Evolutionary conservation across 2,329 filamentous ascomycete genomes (phyloP).

Genomic region (Colletotrichum caudatum): DNA sequence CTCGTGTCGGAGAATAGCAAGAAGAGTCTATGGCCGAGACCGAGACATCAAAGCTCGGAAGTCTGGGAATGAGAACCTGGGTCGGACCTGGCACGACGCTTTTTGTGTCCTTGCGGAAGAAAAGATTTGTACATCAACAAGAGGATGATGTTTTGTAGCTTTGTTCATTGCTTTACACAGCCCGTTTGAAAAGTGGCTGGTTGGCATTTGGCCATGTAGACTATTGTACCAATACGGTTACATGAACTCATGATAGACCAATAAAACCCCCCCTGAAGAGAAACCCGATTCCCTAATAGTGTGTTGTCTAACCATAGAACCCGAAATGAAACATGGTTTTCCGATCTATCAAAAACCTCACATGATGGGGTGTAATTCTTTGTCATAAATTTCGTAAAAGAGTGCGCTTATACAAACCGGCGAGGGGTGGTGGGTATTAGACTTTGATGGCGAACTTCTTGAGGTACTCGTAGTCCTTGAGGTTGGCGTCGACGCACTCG

Average conservation of each 20-base stretch:
- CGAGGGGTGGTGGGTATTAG: slow-evolving; percentile 46
- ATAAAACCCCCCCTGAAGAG: slow-evolving; percentile 11
- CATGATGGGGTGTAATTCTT: slow-evolving; percentile 21
- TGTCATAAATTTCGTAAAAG: slow-evolving; percentile 39
- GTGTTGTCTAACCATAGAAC: neutral
- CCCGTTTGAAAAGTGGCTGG: slow-evolving; percentile 13
- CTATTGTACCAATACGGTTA: slow-evolving; percentile 42
- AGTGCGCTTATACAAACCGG: neutral
- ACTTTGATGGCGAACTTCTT: slow-evolving; percentile 80
- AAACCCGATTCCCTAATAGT: neutral
- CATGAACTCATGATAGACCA: slow-evolving; percentile 35
- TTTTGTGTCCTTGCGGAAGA: neutral
- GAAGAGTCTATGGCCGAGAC: slow-evolving; percentile 20
- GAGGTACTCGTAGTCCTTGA: slow-evolving; percentile 83
- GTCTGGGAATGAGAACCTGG: neutral
- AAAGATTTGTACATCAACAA: slow-evolving; percentile 32
- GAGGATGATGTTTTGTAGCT: slow-evolving; percentile 21
- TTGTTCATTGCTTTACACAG: slow-evolving; percentile 14
- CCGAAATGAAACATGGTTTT: slow-evolving; percentile 2
- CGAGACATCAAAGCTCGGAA: neutral
- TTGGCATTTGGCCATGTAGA: slow-evolving; percentile 37
- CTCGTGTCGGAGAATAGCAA: slow-evolving; percentile 43
- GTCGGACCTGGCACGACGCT: neutral
- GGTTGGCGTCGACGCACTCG: slow-evolving; percentile 77
- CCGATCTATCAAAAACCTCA: slow-evolving; percentile 2